These are phyloP conservation scores for Macrophomina phaseolina DNA, from an alignment of 2,329 filamentous ascomycete genomes.

Conservation along the genomic window DNA sequence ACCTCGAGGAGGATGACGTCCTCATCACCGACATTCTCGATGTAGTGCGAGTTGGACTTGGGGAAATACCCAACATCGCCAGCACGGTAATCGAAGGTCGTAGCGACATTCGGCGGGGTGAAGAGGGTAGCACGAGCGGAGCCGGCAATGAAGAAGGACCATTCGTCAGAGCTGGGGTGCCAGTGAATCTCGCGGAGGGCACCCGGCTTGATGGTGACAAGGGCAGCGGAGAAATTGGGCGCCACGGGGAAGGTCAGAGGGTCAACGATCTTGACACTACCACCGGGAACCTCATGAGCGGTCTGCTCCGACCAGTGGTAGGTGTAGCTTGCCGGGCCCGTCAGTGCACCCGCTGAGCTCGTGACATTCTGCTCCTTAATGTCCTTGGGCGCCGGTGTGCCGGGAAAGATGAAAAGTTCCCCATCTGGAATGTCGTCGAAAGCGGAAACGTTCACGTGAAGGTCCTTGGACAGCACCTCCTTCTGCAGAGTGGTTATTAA, in stretches of 20 bases:
- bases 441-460: conserved; percentile 54
- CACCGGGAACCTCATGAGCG: conserved; percentile 33
- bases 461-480: conserved; percentile 61
- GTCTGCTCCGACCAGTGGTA: conserved; percentile 57
- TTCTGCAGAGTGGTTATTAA: conserved; percentile 35
- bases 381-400: conserved; percentile 54
- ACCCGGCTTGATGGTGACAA: conserved; percentile 31
- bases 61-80: conserved; percentile 32
- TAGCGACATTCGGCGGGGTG: conserved; percentile 28
- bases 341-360: conserved; percentile 51
- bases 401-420: conserved; percentile 61
- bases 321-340: conserved; percentile 50
- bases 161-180: conserved; percentile 30
- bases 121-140: conserved; percentile 30
- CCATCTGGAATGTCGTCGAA: conserved; percentile 56
- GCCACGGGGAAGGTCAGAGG: conserved; percentile 31
- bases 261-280: conserved; percentile 32
- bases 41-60: conserved; percentile 30
- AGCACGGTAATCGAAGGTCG: conserved; percentile 30
- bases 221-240: conserved; percentile 28
- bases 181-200: conserved; percentile 32
- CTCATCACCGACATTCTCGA: conserved; percentile 30
- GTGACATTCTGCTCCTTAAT: conserved; percentile 57
- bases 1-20: conserved; percentile 31
- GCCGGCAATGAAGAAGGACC: conserved; percentile 30